These are phyloP conservation scores for Ustilago nuda DNA, from an alignment of 1,284 basidiomycete genomes.

Conservation along the genomic window DNA sequence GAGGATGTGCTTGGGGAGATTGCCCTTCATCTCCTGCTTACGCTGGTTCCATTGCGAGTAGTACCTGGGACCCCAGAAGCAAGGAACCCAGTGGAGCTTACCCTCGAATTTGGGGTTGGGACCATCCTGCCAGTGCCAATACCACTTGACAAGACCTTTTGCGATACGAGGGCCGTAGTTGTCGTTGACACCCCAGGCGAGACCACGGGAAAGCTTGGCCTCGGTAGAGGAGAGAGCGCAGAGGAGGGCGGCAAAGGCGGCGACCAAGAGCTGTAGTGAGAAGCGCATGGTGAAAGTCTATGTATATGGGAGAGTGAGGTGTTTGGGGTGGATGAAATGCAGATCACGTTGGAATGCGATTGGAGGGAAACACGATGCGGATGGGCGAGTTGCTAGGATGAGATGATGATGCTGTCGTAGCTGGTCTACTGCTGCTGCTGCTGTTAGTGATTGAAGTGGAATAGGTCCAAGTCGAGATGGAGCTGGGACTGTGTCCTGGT, in stretches of 20 bases:
- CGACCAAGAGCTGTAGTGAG: conserved; percentile 42
- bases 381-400: conserved; percentile 32
- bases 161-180: conserved; percentile 54
- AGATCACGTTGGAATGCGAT: conserved; percentile 23
- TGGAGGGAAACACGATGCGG: conserved; percentile 15
- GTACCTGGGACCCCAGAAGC: conserved; percentile 64
- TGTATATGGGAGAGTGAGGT: background rate
- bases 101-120: conserved; percentile 38
- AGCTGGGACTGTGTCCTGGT: background rate
- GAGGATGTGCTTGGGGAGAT: conserved; percentile 56
- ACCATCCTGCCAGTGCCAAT: conserved; percentile 66
- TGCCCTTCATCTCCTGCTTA: conserved; percentile 55
- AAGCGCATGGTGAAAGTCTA: conserved; percentile 37
- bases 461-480: background rate
- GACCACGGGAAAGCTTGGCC: conserved; percentile 49
- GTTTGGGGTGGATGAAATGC: conserved; percentile 16
- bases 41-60: conserved; percentile 53
- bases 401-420: conserved; percentile 33
- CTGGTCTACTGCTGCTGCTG: conserved; percentile 19
- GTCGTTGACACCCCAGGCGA: conserved; percentile 62
- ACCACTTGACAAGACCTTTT: conserved; percentile 57
- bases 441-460: background rate
- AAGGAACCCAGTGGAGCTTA: conserved; percentile 60
- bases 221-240: conserved; percentile 35
- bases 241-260: conserved; percentile 35